Evolutionary conservation across 139 green algal genomes (phyloP), one percentile per base, ranked within the genome.

Genomic region (Coelastrella sp.): DNA sequence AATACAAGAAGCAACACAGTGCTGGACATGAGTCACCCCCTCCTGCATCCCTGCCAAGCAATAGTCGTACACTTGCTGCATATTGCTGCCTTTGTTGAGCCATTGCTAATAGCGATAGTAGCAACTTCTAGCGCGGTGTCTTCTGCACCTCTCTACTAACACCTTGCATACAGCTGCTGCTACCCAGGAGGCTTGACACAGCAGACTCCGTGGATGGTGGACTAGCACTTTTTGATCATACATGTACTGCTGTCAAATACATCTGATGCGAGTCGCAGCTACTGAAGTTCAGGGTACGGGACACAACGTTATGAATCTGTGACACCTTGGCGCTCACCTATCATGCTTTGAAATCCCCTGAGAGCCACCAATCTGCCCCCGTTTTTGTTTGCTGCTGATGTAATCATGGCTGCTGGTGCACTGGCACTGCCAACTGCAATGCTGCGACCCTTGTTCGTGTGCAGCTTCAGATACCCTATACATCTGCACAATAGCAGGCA

Each of bases 401-500:
- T 59, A 7, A 71, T 32, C 68, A 88, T 8, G 17, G 32, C 74
- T 47, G 65, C 66, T 23, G 68, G 68, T 3, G 83, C 68, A 59
- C 54, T 58, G 47, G 32, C n/a, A 17, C 54, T 66, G 16, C 83
- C 83, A 19, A 57, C 83, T 22, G 54, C 58, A 4, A 88, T 11
- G 22, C 20, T 61, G 66, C 83, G 83, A 19, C 83, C 83, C 16
- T 75, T 80, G 54, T 80, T 88, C 54, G 83, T 88, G 6, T 5
- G 59, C 5, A 88, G 54, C 66, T 88, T 88, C 8, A 88, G 4
- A 60, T 80, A 80, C 13, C 59, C 83, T 64, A 88, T 88, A 57
- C 83, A 88, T 54, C 83, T 88, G 11, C 7, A n/a, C 23, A 54
- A n/a, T 1, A 1, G 1, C 32, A 47, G 32, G 54, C 54, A 83